Evolutionary conservation across 2,329 filamentous ascomycete genomes (phyloP).

Genomic region (Apiospora malaysiana): DNA sequence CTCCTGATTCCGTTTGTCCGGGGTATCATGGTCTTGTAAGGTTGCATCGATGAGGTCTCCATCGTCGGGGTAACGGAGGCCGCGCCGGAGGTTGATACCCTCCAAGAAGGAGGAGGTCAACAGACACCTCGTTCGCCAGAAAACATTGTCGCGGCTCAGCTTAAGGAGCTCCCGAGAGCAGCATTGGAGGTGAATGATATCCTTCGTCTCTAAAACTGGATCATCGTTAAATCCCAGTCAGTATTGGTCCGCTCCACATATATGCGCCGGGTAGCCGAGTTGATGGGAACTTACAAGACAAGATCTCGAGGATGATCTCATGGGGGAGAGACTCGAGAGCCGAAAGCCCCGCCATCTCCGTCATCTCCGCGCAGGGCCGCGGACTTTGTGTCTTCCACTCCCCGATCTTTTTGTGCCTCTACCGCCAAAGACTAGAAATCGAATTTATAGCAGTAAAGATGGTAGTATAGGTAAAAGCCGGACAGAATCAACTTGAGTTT

Average conservation of each 20-base stretch:
- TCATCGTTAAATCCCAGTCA: constrained; percentile 7
- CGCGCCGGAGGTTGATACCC: constrained; percentile 55
- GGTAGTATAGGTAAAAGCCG: no score
- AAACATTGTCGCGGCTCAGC: constrained; percentile 73
- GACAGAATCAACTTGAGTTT: no score
- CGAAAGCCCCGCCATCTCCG: constrained; percentile 32
- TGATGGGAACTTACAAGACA: constrained; percentile 57
- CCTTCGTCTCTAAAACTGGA: constrained; percentile 57
- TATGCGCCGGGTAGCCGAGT: neutral
- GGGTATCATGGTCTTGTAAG: constrained; percentile 33
- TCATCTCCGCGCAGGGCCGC: neutral
- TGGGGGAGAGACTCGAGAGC: constrained; percentile 62
- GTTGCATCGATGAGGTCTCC: constrained; percentile 26
- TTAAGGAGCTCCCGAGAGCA: constrained; percentile 70
- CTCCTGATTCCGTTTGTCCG: constrained; percentile 38
- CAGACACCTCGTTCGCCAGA: constrained; percentile 82
- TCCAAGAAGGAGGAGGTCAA: constrained; percentile 70
- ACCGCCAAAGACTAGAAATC: no score
- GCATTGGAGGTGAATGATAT: constrained; percentile 72
- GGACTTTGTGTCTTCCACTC: no score
- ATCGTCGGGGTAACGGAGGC: constrained; percentile 42
- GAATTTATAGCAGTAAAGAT: no score
- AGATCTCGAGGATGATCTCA: constrained; percentile 68
- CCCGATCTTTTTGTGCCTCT: no score
- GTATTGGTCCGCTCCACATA: constrained; percentile 15